Base-by-base conservation (phyloP, 2,329 filamentous ascomycete species). In the Nemania diffusa region DNA sequence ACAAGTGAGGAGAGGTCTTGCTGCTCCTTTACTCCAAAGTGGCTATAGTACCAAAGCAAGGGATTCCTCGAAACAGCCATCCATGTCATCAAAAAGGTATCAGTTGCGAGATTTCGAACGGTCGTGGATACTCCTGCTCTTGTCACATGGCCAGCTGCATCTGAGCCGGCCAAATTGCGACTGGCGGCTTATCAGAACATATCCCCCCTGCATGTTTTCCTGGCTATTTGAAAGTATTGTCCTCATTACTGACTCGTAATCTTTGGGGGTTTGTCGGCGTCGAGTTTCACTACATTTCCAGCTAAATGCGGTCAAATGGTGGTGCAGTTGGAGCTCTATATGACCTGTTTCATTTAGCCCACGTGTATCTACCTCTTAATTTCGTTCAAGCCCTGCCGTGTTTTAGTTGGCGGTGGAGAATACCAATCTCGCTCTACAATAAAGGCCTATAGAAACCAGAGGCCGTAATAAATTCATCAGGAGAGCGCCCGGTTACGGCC, bases 41-140 rank as follows among this genome's bases (percentile, higher is more conserved):
- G 27, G 13, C 26, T 52, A 50, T 34, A 66, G 34, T 42, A 57
- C 20, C 40, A 32, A 68, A 20, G 40, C 53, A 64, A 50, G 63
- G 53, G 34, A 9, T 37, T 50, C 17, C 24, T 62, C 17, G n/a
- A 27, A 34, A 29, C 27, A 24, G 52, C 20, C 34, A 61, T 46
- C 34, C 56, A 27, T 34, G 6, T 51, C 13, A 11, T 27, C 22
- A 17, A 32, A 40, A 55, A 22, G 26, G 37, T 8, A 6, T 34
- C 24, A 5, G 24, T 32, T 58, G n/a, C 42, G 8, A 32, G 29
- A 32, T 5, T 32, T 5, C 29, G 9, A 29, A 50, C 42, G 13
- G 51, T 20, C 24, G 53, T 60, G 37, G 11, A 46, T 27, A 32
- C 20, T 34, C 22, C 29, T n/a, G 34, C 17, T 50, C 20, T 44